phyloP scores from a whole-genome alignment of 2,329 filamentous ascomycete species.

The Penicillium occitanis region DNA sequence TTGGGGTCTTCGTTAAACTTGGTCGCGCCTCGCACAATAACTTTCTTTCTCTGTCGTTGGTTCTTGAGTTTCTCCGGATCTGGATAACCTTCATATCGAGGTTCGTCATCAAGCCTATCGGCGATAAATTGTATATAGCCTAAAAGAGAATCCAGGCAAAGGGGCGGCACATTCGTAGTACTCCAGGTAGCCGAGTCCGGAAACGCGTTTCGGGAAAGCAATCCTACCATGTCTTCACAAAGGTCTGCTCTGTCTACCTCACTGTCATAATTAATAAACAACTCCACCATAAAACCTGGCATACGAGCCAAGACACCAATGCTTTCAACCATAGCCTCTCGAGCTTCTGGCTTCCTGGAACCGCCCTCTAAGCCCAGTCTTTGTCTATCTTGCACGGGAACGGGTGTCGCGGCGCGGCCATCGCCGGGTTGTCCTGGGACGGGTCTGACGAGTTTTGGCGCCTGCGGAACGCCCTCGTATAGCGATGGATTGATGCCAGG shows the following conservation, averaged over 20 bases:
- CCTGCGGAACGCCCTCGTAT: slow-evolving; percentile 89
- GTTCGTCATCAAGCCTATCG: slow-evolving; percentile 74
- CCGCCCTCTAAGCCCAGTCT: slow-evolving; percentile 91
- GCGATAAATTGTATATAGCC: slow-evolving; percentile 90
- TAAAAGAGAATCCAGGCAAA: slow-evolving; percentile 88
- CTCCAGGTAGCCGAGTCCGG: slow-evolving; percentile 98
- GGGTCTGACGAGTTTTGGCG: slow-evolving; percentile 81
- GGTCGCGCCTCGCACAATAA: slow-evolving; percentile 80
- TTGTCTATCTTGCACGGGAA: slow-evolving; percentile 87
- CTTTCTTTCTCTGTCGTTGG: slow-evolving; percentile 76
- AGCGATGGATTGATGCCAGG: slow-evolving; percentile 84
- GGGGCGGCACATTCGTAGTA: slow-evolving; percentile 92
- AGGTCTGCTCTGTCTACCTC: slow-evolving; percentile 87
- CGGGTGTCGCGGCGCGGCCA: slow-evolving; percentile 81
- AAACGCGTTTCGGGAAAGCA: slow-evolving; percentile 89
- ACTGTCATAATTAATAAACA: slow-evolving; percentile 98
- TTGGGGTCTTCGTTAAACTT: slow-evolving; percentile 98
- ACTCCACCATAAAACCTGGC: slow-evolving; percentile 88
- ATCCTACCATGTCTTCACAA: slow-evolving; percentile 91
- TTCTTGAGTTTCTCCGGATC: slow-evolving; percentile 64
- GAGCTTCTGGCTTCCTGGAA: slow-evolving; percentile 85
- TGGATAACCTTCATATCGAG: slow-evolving; percentile 64
- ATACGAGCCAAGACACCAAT: slow-evolving; percentile 89
- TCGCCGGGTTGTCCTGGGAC: slow-evolving; percentile 72
- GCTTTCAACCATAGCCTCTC: slow-evolving; percentile 98